Evolutionary conservation across 2,329 filamentous ascomycete genomes (phyloP).

Genomic region (Cryphonectria naterciae): DNA sequence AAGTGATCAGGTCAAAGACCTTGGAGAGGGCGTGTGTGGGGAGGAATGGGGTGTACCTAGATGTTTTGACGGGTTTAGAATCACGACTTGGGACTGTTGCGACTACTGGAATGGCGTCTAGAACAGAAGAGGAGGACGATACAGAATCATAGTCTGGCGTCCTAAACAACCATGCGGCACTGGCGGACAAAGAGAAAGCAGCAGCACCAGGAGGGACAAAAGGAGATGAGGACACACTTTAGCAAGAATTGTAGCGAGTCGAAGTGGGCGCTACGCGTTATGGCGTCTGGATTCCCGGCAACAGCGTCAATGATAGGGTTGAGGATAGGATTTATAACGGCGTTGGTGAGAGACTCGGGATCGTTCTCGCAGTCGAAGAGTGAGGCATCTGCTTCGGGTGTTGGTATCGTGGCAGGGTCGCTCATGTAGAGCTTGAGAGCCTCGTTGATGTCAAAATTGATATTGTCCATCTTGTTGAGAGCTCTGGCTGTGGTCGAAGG

Average conservation of each 20-base stretch:
- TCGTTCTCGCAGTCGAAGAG: conserved; percentile 93
- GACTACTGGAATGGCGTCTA: background rate
- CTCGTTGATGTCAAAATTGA: conserved; percentile 94
- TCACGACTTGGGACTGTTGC: conserved; percentile 49
- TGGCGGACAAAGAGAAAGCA: background rate
- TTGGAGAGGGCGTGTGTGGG: conserved; percentile 86
- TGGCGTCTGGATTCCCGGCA: conserved; percentile 87
- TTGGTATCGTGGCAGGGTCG: conserved; percentile 81
- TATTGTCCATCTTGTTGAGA: conserved; percentile 65
- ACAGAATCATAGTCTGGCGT: background rate
- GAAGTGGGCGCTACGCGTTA: conserved; percentile 77
- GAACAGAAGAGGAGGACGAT: conserved; percentile 6
- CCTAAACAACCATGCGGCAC: background rate
- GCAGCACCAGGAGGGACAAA: conserved; percentile 34
- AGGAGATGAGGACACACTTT: conserved; percentile 78
- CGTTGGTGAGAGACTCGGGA: conserved; percentile 77
- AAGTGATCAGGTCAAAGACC: conserved; percentile 87
- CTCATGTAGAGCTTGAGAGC: conserved; percentile 96
- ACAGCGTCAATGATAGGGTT: conserved; percentile 93
- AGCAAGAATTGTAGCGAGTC: conserved; percentile 94
- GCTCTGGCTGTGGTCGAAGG: conserved; percentile 19
- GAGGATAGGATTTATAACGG: conserved; percentile 80
- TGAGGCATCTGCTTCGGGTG: conserved; percentile 80
- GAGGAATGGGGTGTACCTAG: conserved; percentile 80
- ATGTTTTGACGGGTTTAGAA: conserved; percentile 66